A percentile compares a stretch with the other conserved stretches of the same genome.
phyloP scores from a whole-genome alignment of 2,329 filamentous ascomycete genomes.

The Arthroderma sp. region DNA sequence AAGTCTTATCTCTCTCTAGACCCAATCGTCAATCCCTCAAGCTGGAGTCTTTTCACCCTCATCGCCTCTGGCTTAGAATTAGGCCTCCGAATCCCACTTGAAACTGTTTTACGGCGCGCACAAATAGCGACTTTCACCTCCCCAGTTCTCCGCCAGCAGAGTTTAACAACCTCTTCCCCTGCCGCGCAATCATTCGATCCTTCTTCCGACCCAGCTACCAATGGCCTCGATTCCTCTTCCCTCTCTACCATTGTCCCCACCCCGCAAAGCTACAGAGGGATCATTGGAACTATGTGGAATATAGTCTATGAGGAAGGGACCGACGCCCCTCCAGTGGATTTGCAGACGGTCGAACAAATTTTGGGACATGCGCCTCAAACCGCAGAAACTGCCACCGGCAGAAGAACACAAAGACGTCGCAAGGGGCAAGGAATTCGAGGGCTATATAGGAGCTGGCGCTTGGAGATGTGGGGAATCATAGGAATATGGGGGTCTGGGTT shows the following conservation, averaged over 20 bases:
- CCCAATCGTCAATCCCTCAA: conserved; percentile 62
- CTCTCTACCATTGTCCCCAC: conserved; percentile 66
- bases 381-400: conserved; percentile 20
- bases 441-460: conserved; percentile 44
- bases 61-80: conserved; percentile 66
- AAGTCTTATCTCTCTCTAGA: conserved; percentile 77
- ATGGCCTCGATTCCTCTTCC: conserved; percentile 16
- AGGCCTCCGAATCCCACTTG: conserved; percentile 74
- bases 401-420: conserved; percentile 26
- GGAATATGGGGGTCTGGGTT: conserved; percentile 41
- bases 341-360: conserved; percentile 28
- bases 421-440: conserved; percentile 44
- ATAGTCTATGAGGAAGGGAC: conserved; percentile 73
- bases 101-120: conserved; percentile 79
- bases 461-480: conserved; percentile 42
- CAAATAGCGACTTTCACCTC: conserved; percentile 61
- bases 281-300: conserved; percentile 80
- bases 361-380: conserved; percentile 20
- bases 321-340: conserved; percentile 30
- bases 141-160: conserved; percentile 34
- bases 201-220: background rate
- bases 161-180: conserved; percentile 11
- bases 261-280: conserved; percentile 63
- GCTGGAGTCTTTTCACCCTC: conserved; percentile 74
- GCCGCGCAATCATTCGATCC: conserved; percentile 8